Conservation (phyloP, 1,284 basidiomycete genomes). For the Rugiboletus extremiorientalis region DNA sequence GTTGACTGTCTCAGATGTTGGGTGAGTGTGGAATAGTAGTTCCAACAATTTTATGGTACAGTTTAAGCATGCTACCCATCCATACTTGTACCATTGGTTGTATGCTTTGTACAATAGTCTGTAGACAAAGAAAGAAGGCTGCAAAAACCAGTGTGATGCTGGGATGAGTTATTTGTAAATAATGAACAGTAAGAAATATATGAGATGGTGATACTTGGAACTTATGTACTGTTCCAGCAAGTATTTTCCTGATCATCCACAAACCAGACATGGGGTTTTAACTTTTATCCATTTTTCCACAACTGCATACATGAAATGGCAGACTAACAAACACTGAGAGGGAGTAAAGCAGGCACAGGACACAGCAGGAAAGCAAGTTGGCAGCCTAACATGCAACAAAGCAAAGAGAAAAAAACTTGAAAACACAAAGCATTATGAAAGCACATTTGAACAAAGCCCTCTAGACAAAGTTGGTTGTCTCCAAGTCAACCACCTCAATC, state of each 20-base stretch:
- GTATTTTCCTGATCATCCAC: background rate
- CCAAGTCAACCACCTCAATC: slow-evolving; percentile 28
- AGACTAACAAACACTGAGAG: slow-evolving; percentile 1
- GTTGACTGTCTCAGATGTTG: slow-evolving; percentile 14
- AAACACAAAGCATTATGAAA: slow-evolving; percentile 5
- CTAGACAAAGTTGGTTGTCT: slow-evolving; percentile 17
- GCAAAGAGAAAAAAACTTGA: background rate
- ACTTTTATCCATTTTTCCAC: background rate
- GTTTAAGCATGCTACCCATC: background rate
- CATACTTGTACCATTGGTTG: slow-evolving; percentile 24
- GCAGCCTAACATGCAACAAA: slow-evolving; percentile 11
- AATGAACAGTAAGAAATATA: no score
- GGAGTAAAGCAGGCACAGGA: background rate
- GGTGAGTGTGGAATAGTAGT: slow-evolving; percentile 2
- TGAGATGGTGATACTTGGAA: no score
- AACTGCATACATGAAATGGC: slow-evolving; percentile 9
- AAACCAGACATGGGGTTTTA: background rate
- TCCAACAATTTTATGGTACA: slow-evolving; percentile 22
- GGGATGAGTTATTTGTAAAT: background rate
- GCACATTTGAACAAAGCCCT: background rate
- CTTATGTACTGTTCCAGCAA: background rate
- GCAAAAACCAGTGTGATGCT: background rate
- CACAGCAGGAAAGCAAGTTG: slow-evolving; percentile 17
- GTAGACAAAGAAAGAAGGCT: slow-evolving; percentile 17
- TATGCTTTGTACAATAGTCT: slow-evolving; percentile 21